Percentiles rank a stretch among this genome's conserved stretches.
These are phyloP conservation scores for Alternaria rosae DNA, from an alignment of 2,329 filamentous ascomycete genomes.

Conservation along the genomic window DNA sequence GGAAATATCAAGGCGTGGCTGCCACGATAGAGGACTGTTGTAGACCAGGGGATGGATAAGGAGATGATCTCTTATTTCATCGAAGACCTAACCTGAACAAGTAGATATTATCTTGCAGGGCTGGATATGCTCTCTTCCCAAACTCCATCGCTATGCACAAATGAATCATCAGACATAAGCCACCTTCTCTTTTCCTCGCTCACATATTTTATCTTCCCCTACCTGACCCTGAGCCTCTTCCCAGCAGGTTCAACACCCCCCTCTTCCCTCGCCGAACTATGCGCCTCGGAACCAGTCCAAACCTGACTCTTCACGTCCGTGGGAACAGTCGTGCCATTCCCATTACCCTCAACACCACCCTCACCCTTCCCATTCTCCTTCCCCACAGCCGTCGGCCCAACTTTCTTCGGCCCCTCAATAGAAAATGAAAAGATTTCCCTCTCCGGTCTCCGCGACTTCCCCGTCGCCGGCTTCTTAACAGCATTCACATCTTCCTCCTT, in stretches of 20 bases:
- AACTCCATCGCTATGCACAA: conserved; percentile 3
- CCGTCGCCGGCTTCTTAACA: conserved; percentile 12
- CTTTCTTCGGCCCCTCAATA: conserved; percentile 41
- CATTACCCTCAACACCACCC: neutral
- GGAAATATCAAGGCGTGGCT: no score
- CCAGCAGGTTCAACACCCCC: conserved; percentile 25
- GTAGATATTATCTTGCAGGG: no score
- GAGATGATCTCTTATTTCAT: no score
- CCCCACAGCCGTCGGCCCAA: conserved; percentile 23
- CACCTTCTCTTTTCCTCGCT: neutral
- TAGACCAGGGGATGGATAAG: no score
- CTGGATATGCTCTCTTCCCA: no score
- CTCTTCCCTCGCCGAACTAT: neutral
- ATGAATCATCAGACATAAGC: neutral
- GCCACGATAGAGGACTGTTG: no score
- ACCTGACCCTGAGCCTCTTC: conserved; percentile 35
- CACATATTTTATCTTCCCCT: neutral
- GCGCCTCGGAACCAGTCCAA: neutral
- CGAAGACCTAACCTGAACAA: no score
- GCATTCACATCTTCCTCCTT: conserved; percentile 11
- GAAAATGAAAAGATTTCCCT: conserved; percentile 47
- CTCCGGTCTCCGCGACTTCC: conserved; percentile 22
- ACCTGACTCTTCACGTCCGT: neutral
- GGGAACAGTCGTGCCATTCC: neutral
- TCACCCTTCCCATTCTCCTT: neutral